A percentile compares a stretch with the other conserved stretches of the same genome.
Conservation (phyloP, 805 yeast species). For the Ogataea minuta region DNA sequence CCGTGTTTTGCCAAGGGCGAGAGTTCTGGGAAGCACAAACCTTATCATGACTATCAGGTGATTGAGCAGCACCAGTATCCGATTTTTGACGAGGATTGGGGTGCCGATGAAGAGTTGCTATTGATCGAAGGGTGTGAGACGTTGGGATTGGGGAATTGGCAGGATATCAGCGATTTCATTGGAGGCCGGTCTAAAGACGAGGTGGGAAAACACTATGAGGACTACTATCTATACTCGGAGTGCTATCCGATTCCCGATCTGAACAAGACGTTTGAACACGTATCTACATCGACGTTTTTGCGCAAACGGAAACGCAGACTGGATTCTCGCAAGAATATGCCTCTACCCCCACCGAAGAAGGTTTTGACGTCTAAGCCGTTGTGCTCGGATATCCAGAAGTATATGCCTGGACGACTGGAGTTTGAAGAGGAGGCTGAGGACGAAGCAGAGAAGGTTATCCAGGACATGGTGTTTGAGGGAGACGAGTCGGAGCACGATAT, state of each 20-base stretch:
- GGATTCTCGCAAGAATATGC: constrained; percentile 67
- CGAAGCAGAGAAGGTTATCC: constrained; percentile 91
- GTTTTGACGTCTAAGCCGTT: constrained; percentile 91
- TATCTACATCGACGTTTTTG: constrained; percentile 68
- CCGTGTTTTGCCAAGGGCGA: constrained; percentile 91
- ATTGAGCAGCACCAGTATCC: constrained; percentile 96
- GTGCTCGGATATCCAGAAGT: constrained; percentile 96
- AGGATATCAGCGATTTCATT: constrained; percentile 93
- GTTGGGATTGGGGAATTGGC: constrained; percentile 95
- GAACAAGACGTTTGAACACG: constrained; percentile 60
- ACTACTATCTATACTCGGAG: constrained; percentile 63
- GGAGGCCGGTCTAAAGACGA: constrained; percentile 92
- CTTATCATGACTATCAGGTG: constrained; percentile 88
- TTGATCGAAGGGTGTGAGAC: constrained; percentile 90
- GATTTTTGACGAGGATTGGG: constrained; percentile 88
- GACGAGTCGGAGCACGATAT: constrained; percentile 89
- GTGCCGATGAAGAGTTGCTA: constrained; percentile 94
- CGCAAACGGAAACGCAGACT: constrained; percentile 65
- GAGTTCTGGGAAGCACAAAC: constrained; percentile 81
- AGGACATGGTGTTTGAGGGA: constrained; percentile 93
- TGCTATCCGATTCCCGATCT: constrained; percentile 89
- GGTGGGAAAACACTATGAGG: constrained; percentile 78
- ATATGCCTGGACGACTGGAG: constrained; percentile 97
- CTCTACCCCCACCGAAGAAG: constrained; percentile 83
- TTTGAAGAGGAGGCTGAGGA: constrained; percentile 96